These are phyloP conservation scores for Cladosporium phlei DNA, from an alignment of 2,329 filamentous ascomycete genomes.

Conservation along the genomic window DNA sequence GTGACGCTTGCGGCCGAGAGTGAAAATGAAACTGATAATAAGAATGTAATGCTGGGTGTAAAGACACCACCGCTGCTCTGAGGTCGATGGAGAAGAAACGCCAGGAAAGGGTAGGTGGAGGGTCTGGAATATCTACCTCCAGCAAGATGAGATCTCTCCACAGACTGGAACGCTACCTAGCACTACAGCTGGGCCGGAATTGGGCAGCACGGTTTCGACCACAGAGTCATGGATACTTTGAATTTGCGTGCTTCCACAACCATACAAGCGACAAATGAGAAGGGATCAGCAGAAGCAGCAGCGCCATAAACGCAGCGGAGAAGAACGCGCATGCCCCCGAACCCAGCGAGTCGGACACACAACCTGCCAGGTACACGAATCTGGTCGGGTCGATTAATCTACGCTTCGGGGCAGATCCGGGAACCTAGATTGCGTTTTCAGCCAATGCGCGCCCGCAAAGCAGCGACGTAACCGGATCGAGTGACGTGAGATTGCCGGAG, in stretches of 20 bases:
- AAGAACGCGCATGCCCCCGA: background rate
- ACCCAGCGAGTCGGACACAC: background rate
- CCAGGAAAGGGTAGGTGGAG: constrained; percentile 7
- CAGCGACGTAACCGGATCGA: background rate
- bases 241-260: background rate
- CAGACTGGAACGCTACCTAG: constrained; percentile 2
- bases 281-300: background rate
- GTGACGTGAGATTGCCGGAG: background rate
- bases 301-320: background rate
- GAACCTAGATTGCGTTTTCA: background rate
- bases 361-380: background rate
- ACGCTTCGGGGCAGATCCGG: background rate
- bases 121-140: constrained; percentile 10
- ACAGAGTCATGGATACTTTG: constrained; percentile 11
- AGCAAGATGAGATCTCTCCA: constrained; percentile 1
- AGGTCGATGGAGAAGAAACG: constrained; percentile 1
- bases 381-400: background rate
- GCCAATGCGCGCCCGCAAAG: background rate
- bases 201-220: background rate
- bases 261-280: constrained; percentile 1
- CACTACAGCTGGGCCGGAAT: background rate
- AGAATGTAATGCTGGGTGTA: too few species aligned
- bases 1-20: too few species aligned
- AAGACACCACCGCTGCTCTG: too few species aligned
- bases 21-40: too few species aligned